A percentile compares a stretch with the other conserved stretches of the same genome.
Evolutionary conservation across 176 grass and related monocot species (phyloP).

Genomic region (Dendrocalamus sinicus): DNA sequence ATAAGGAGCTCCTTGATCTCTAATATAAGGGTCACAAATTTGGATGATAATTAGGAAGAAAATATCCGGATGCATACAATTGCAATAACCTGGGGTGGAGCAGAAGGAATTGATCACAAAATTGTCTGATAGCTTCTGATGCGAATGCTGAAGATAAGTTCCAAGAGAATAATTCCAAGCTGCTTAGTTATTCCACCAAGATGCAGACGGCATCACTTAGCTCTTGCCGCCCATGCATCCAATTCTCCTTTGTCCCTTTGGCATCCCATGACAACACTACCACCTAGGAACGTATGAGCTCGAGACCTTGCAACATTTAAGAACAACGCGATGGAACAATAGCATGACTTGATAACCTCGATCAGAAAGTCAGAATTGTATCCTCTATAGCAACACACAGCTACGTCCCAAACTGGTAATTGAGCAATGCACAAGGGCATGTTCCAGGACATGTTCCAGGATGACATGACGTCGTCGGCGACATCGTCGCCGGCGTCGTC

Average conservation of each 20-base stretch:
- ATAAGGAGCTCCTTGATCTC: too few relatives aligned
- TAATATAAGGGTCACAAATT: too few relatives aligned
- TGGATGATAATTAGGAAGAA: too few relatives aligned
- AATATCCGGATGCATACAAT: not conserved
- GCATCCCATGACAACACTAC: slow-evolving; percentile 26
- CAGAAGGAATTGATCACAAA: slow-evolving; percentile 45
- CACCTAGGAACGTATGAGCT: slow-evolving; percentile 49
- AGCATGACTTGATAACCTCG: slow-evolving; percentile 27
- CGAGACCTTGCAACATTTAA: slow-evolving; percentile 38
- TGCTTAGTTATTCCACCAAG: slow-evolving; percentile 50
- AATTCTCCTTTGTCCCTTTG: not conserved
- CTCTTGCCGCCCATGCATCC: slow-evolving; percentile 39
- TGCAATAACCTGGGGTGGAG: not conserved
- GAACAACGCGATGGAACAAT: slow-evolving; percentile 26
- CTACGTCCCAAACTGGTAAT: not conserved
- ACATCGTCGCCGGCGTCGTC: slow-evolving; percentile 56
- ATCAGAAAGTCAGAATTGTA: not conserved
- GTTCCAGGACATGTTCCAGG: not conserved
- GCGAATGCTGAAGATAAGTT: slow-evolving; percentile 42
- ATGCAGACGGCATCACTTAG: slow-evolving; percentile 49
- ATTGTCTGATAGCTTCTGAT: slow-evolving; percentile 38
- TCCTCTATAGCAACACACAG: not conserved
- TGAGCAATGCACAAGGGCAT: not conserved
- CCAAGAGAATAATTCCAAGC: slow-evolving; percentile 50
- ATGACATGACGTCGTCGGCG: slow-evolving; percentile 48